Evolutionary conservation across 1,284 basidiomycete genomes (phyloP), one percentile per base, ranked within the genome.

Genomic region (Malassezia sympodialis): DNA sequence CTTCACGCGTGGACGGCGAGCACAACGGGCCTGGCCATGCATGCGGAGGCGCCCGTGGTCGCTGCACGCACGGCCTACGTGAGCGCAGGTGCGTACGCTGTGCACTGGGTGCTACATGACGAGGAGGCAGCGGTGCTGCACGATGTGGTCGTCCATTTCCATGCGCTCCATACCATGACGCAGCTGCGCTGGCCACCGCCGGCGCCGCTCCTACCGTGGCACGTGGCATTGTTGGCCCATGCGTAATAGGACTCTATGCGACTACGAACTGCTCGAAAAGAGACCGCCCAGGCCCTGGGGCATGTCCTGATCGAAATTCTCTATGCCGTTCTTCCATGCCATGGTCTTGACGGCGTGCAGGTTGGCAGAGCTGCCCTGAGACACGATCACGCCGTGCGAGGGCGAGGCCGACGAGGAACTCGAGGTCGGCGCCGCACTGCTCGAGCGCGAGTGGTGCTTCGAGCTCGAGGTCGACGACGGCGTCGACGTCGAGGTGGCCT

Each of bases 311-410:
- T 15, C 28, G 11, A 30, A 21, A 35, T 31, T 8, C 4, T 19
- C n/a, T 3, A 39, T 12, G 14, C 5, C 44, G 28, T 46, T 26
- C 11, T 23, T 14, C 27, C 27, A 32, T 11, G 44, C 32, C 27
- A 46, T 39, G 23, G 32, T 49, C 46, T 49, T 49, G 32, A 26
- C 46, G 7, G 23, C 31, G 19, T 48, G 42, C 11, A 53, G 11
- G 32, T 47, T 23, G 14, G 37, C 37, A 3, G 52, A 48, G 35
- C 52, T 53, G 44, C 45, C 52, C 41, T 53, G 44, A 35, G 52
- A 53, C 37, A 48, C 52, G 11, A 46, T 28, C 21, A 41, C 37
- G 5, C 27, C 52, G 24, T 47, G 46, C 27, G 28, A 26, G 8
- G 31, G 43, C 24, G 35, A 39, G n/a, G 46, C 31, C 4, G 32